Percentiles rank a stretch among this genome's conserved stretches.
Evolutionary conservation across 2,329 filamentous ascomycete genomes (phyloP).

Genomic region (Diaporthe destruens): DNA sequence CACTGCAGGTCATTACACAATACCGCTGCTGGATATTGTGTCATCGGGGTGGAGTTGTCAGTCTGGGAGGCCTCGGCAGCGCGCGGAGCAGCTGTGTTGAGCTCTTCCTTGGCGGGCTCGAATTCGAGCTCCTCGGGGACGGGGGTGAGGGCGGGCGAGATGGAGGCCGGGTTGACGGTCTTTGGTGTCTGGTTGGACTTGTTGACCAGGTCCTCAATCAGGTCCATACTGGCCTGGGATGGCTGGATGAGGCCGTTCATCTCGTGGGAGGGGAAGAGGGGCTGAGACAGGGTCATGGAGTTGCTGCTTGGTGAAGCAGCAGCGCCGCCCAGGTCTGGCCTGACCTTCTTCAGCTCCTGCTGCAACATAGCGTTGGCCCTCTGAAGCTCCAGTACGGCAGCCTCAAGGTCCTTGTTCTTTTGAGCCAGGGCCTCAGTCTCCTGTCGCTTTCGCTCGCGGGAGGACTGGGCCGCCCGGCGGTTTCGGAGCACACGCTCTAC

Average conservation of each 20-base stretch:
- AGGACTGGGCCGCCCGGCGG: slow-evolving; percentile 95
- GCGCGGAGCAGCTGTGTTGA: slow-evolving; percentile 45
- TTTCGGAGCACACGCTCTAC: slow-evolving; percentile 98
- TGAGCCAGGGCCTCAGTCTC: slow-evolving; percentile 89
- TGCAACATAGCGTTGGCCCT: slow-evolving; percentile 63
- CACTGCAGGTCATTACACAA: slow-evolving; percentile 99
- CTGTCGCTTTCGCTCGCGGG: slow-evolving; percentile 88
- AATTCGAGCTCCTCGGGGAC: slow-evolving; percentile 58
- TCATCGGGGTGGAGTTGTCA: slow-evolving; percentile 78
- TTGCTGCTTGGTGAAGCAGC: slow-evolving; percentile 55
- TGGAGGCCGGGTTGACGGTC: slow-evolving; percentile 72
- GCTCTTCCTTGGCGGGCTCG: slow-evolving; percentile 48
- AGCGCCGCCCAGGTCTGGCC: slow-evolving; percentile 57
- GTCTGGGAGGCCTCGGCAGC: slow-evolving; percentile 46
- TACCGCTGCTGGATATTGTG: slow-evolving; percentile 99
- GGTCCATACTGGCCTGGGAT: slow-evolving; percentile 40
- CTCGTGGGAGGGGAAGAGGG: slow-evolving; percentile 67
- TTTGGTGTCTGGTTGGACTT: slow-evolving; percentile 51
- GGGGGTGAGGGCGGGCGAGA: slow-evolving; percentile 69
- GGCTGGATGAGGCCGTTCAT: slow-evolving; percentile 49
- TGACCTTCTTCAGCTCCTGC: slow-evolving; percentile 64
- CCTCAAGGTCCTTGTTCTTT: slow-evolving; percentile 78
- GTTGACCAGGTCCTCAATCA: slow-evolving; percentile 59
- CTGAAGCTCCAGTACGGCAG: slow-evolving; percentile 71
- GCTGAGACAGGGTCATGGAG: slow-evolving; percentile 69